A percentile compares a stretch with the other conserved stretches of the same genome.
Evolutionary conservation across 2,329 filamentous ascomycete species (phyloP).

Genomic region (Pseudogymnoascus sp.): DNA sequence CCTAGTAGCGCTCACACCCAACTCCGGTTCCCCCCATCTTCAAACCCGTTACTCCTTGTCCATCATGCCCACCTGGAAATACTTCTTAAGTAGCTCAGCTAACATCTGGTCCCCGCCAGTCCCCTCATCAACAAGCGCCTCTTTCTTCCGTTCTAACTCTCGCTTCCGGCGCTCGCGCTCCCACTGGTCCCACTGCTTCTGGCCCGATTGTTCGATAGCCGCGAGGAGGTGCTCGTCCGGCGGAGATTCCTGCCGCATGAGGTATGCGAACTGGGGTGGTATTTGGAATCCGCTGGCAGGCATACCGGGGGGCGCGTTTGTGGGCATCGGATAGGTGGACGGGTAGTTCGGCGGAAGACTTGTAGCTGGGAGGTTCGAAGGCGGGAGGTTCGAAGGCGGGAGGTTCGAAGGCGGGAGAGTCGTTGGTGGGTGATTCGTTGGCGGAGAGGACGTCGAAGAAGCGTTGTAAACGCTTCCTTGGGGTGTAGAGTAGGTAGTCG

Average conservation of each 20-base stretch:
- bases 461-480: not conserved
- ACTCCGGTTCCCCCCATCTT: not conserved
- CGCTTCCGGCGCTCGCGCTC: not conserved
- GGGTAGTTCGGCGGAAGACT: not conserved
- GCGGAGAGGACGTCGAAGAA: not conserved
- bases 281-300: not conserved
- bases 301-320: not conserved
- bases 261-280: not conserved
- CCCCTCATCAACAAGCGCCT: not conserved
- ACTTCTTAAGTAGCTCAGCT: conserved; percentile 5
- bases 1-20: not conserved
- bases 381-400: not conserved
- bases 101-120: conserved; percentile 5
- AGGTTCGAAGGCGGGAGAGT: not conserved
- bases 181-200: conserved; percentile 1
- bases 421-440: not conserved
- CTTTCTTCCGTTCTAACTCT: conserved; percentile 4
- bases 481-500: not conserved
- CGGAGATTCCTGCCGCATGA: not conserved
- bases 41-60: not conserved
- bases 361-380: not conserved
- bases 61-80: conserved; percentile 5
- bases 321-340: not conserved
- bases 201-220: not conserved
- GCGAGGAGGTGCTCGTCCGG: not conserved